Base-by-base conservation (phyloP, 1,284 basidiomycete species). In the Leccinum huronense region DNA sequence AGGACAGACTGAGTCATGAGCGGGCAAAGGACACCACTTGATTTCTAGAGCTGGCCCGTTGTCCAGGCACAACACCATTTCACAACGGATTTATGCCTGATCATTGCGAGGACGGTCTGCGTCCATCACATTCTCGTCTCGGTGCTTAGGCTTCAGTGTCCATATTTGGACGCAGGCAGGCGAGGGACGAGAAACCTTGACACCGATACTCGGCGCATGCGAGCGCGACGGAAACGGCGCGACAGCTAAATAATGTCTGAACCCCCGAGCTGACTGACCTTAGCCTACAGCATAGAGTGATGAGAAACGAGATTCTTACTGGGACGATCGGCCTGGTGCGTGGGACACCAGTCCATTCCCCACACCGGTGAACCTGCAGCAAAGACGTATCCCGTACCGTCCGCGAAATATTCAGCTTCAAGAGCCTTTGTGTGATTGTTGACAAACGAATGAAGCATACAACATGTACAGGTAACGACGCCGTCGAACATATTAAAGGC, bases 261-360 rank as follows among this genome's bases (percentile, higher is more conserved):
- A 83, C 3, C 73, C 76, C 59, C 83, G 79, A 53, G 76, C 90
- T 90, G 65, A 10, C 33, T 16, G 10, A 11, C 5, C 11, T 66
- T 10, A 67, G 60, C 14, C 30, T 11, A 19, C 5, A 4, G 19
- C 13, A 19, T n/a, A 7, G 51, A 23, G 45, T n/a, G 3, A 45
- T 3, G 40, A 42, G 23, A 16, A 51, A 34, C 9, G 14, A 33
- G 14, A 30, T n/a, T 72, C 81, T 66, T 67, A 91, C 90, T 71
- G 58, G 77, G 69, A 59, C 87, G 82, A 60, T 90, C 86, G 31
- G 81, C 78, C 30, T 83, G 79, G 65, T 90, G 83, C 23, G 88
- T 86, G 1, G 95, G 94, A 73, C 93, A 94, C 94, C 95, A 97
- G 70, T 95, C 93, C 23, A 96, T 73, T 0, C 87, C 91, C 88